Percentiles rank a stretch among this genome's conserved stretches.
These are phyloP conservation scores for Letharia columbiana DNA, from an alignment of 495 filamentous ascomycete species.

Conservation along the genomic window DNA sequence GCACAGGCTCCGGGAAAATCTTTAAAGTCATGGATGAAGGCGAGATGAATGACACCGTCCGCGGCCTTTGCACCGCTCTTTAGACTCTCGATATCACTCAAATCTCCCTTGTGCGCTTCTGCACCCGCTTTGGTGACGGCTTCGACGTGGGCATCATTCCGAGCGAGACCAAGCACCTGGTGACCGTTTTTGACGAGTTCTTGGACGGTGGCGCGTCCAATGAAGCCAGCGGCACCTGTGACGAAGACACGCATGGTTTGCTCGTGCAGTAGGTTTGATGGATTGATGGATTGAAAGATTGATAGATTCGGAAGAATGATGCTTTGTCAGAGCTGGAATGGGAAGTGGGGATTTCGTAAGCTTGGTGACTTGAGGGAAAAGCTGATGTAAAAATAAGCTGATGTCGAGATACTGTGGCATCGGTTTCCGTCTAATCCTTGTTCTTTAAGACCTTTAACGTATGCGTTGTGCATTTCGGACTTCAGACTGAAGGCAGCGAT, in stretches of 20 bases:
- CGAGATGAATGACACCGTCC: neutral
- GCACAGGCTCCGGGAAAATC: conserved; percentile 29
- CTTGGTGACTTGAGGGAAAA: too few relatives aligned
- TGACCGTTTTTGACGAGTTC: conserved; percentile 37
- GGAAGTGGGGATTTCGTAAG: too few relatives aligned
- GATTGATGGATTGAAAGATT: neutral
- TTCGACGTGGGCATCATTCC: conserved; percentile 26
- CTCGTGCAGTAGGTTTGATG: neutral
- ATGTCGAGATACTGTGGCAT: too few relatives aligned
- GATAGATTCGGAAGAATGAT: neutral
- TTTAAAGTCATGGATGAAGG: conserved; percentile 19
- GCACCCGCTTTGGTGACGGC: neutral
- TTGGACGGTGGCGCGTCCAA: conserved; percentile 37
- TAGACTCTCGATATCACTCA: neutral
- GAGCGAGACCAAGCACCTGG: conserved; percentile 37
- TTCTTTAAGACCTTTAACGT: too few relatives aligned
- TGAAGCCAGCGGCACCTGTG: conserved; percentile 41
- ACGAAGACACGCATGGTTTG: conserved; percentile 39
- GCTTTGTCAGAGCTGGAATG: too few relatives aligned
- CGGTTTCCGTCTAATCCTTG: too few relatives aligned
- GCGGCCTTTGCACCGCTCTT: neutral
- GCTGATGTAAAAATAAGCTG: neutral
- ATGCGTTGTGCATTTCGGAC: too few relatives aligned
- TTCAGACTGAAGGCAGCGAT: too few relatives aligned
- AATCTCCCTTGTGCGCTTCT: neutral